Conservation (phyloP, 169 alveolate species). For the Plasmodium cynomolgi region DNA sequence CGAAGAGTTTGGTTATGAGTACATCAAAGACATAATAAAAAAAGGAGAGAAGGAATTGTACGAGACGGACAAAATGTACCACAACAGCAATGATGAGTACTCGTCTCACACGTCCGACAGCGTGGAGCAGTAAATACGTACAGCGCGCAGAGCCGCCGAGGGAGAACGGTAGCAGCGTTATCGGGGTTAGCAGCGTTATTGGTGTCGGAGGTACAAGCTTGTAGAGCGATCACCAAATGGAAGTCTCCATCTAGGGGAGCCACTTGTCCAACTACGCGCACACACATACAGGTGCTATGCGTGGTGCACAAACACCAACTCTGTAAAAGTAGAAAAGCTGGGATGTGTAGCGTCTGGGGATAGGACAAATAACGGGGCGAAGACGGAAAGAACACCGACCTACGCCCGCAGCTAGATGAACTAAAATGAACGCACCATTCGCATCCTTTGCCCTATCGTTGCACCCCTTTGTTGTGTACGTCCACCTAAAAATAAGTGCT, state of each 20-base stretch:
- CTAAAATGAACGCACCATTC: neutral
- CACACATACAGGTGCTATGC: neutral
- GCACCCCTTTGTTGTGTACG: neutral
- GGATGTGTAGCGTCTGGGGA: neutral
- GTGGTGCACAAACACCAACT: neutral
- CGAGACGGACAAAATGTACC: constrained; percentile 29
- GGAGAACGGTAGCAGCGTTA: neutral
- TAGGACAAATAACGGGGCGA: neutral
- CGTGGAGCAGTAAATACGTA: neutral
- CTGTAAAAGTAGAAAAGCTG: neutral
- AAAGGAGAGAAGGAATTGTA: constrained; percentile 57
- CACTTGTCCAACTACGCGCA: neutral
- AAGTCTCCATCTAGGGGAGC: neutral
- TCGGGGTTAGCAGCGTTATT: neutral
- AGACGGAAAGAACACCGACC: neutral
- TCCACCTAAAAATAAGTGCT: constrained; percentile 33
- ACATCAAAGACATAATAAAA: constrained; percentile 42
- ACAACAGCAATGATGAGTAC: constrained; percentile 40
- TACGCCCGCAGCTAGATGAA: neutral
- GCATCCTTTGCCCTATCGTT: neutral
- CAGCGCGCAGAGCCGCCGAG: neutral
- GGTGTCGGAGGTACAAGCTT: neutral
- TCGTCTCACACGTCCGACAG: constrained; percentile 72
- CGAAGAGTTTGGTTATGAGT: constrained; percentile 52
- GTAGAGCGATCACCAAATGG: neutral